Evolutionary conservation across 371 early-diverging fungal genomes (phyloP).

Genomic region (Mucor circinelloides): DNA sequence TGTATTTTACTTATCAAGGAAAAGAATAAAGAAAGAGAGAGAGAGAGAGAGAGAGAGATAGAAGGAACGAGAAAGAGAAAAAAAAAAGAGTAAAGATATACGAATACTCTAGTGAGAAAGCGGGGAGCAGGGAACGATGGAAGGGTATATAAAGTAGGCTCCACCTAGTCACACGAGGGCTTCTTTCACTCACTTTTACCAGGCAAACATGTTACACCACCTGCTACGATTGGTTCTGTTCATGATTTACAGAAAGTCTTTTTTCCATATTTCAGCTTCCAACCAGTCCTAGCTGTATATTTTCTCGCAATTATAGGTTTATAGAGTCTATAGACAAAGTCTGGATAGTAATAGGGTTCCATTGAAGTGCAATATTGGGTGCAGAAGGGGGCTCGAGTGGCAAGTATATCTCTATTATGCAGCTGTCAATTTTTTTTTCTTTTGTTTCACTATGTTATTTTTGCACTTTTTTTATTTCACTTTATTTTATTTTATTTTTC

Average conservation of each 20-base stretch:
- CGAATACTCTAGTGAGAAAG: not conserved
- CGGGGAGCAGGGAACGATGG: not conserved
- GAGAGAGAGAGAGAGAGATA: not conserved
- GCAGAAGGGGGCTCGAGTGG: not conserved
- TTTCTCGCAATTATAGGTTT: conserved; percentile 1
- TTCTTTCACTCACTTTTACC: not conserved
- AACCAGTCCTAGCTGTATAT: conserved; percentile 5
- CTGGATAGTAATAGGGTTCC: not conserved
- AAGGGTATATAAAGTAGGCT: not conserved
- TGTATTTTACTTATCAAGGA: not conserved
- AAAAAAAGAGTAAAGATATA: not conserved
- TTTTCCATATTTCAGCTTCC: conserved; percentile 3
- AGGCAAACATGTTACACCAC: conserved; percentile 1
- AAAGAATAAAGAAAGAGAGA: not conserved
- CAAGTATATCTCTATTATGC: not conserved
- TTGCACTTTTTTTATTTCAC: not conserved
- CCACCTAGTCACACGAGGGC: conserved; percentile 7
- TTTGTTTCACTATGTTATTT: not conserved
- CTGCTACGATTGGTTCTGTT: conserved; percentile 6
- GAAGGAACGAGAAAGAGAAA: not conserved
- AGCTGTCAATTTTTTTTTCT: not conserved
- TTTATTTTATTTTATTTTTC: not conserved
- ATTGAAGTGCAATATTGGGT: not conserved
- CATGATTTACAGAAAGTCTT: conserved; percentile 4
- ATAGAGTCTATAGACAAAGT: not conserved